phyloP scores from a whole-genome alignment of 176 grass and related monocot genomes.

The Bonia amplexicaulis region DNA sequence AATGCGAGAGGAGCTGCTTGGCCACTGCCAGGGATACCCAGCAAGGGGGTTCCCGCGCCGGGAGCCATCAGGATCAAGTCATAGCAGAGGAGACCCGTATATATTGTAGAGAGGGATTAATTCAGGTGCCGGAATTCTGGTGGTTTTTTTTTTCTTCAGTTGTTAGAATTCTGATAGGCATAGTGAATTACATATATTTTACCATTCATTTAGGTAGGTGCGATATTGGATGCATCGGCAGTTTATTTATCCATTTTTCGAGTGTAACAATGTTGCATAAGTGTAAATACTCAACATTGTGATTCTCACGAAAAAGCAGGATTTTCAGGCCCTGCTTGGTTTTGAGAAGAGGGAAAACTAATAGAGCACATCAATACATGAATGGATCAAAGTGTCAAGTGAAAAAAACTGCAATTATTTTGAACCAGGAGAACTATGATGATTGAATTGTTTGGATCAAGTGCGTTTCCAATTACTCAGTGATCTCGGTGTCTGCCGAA shows the following conservation, averaged over 20 bases:
- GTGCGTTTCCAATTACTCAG: no score
- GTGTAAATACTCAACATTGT: slow-evolving; percentile 14
- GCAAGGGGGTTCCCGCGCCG: background rate
- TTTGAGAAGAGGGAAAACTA: background rate
- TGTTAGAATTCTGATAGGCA: background rate
- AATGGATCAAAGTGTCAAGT: background rate
- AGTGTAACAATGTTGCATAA: background rate
- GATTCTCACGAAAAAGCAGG: background rate
- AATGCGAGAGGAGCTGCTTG: slow-evolving; percentile 2
- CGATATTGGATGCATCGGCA: background rate
- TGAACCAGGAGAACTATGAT: background rate
- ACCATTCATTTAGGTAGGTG: slow-evolving; percentile 20
- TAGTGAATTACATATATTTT: background rate
- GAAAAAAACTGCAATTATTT: background rate
- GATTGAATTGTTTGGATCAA: background rate
- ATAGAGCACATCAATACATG: background rate
- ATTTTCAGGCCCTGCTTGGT: background rate
- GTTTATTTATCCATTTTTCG: background rate
- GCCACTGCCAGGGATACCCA: background rate
- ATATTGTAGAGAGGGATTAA: slow-evolving; percentile 19
- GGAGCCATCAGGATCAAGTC: slow-evolving; percentile 47
- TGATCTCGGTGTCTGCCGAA: no score
- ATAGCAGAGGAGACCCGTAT: background rate
- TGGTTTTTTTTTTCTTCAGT: background rate
- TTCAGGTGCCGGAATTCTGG: slow-evolving; percentile 17